A percentile compares a stretch with the other conserved stretches of the same genome.
phyloP scores from a whole-genome alignment of 2,329 filamentous ascomycete genomes.

The Epichloe scottii region DNA sequence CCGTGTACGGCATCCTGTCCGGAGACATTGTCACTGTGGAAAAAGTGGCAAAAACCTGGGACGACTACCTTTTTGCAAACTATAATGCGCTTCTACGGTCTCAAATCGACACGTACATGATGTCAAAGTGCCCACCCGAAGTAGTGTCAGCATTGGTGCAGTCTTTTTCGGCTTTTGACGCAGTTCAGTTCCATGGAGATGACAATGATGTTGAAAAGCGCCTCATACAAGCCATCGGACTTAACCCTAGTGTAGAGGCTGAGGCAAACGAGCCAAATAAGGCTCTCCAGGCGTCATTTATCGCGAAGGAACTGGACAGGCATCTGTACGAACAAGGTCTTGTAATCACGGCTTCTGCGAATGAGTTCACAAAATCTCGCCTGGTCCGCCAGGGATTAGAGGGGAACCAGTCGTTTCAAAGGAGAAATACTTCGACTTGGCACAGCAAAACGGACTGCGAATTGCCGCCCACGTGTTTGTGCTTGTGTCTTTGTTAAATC shows the following conservation, averaged over 20 bases:
- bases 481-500: constrained; percentile 55
- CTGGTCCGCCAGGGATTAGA: constrained; percentile 14
- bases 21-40: constrained; percentile 72
- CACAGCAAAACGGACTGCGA: constrained; percentile 52
- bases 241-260: constrained; percentile 38
- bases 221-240: constrained; percentile 49
- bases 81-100: constrained; percentile 76
- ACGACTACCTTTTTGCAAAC: constrained; percentile 76
- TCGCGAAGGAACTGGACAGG: constrained; percentile 47
- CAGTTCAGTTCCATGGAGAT: constrained; percentile 49
- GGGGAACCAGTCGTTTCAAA: constrained; percentile 23
- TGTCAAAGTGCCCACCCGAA: constrained; percentile 39
- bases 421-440: constrained; percentile 38
- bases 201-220: constrained; percentile 38
- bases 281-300: constrained; percentile 62
- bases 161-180: constrained; percentile 52
- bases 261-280: constrained; percentile 58
- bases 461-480: constrained; percentile 55
- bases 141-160: constrained; percentile 41
- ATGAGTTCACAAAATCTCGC: constrained; percentile 12
- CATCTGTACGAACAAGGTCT: constrained; percentile 49
- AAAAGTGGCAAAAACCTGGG: constrained; percentile 65
- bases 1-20: constrained; percentile 81
- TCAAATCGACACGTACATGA: constrained; percentile 64
- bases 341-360: constrained; percentile 16